Base-by-base conservation (phyloP, 148 eudicot species). In the Rheum nobile region DNA sequence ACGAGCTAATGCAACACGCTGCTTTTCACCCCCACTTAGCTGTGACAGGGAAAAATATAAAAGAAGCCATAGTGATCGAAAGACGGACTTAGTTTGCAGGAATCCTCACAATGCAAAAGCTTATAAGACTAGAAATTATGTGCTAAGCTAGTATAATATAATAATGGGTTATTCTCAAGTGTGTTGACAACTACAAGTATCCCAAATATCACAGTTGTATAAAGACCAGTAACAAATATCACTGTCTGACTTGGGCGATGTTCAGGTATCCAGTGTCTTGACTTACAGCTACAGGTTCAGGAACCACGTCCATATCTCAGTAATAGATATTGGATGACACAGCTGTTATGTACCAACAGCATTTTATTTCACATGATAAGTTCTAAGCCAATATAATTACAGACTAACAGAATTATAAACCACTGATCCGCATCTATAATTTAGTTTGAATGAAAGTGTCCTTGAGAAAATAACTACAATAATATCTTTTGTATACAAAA, bases 21-120 rank as follows among this genome's bases (percentile, higher is more conserved):
- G 98, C 91, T 94, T 94, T 77, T 94, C 98, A 79, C 98, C 98
- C n/a, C 98, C 98, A 85, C 98, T 94, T 76, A 94, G 82, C 98
- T 94, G 91, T 84, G 82, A 79, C 22, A 69, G 38, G 71, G 21
- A 75, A n/a, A 67, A 75, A 21, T 28, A 46, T 7, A 41, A 17
- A 3, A 6, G 13, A 43, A 43, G 41, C 46, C 46, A 43, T 10
- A 67, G 67, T 31, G 35, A 71, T 39, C 73, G 41, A 71, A n/a
- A 4, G n/a, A 59, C 14, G 13, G 2, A 37, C 32, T 54, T 10
- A 37, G 19, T 41, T 19, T 22, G 76, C 39, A 19, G 59, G 31
- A 55, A 54, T 14, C 76, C 67, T 26, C 41, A 24, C n/a, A 54
- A 54, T 24, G 13, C 31, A 12, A 0, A 21, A 13, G 38, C n/a